A percentile compares a stretch with the other conserved stretches of the same genome.
These are phyloP conservation scores for Talaromyces proteolyticus DNA, from an alignment of 495 filamentous ascomycete genomes.

Conservation along the genomic window DNA sequence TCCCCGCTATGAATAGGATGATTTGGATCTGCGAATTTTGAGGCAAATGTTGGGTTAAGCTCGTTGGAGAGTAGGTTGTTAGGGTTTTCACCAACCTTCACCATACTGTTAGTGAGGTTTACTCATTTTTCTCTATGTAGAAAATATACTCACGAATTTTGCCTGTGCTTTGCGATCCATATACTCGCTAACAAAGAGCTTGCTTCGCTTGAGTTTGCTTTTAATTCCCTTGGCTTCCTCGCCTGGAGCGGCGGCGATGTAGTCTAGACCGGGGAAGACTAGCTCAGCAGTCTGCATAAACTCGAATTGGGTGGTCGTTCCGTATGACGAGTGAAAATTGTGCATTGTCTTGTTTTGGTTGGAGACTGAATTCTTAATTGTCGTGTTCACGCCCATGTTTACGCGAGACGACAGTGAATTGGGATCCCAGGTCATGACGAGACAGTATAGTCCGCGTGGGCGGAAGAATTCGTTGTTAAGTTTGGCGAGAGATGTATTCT, in stretches of 20 bases:
- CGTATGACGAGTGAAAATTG: slow-evolving; percentile 30
- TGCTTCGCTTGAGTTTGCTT: slow-evolving; percentile 1
- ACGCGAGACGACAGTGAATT: neutral
- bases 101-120: neutral
- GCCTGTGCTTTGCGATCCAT: slow-evolving; percentile 46
- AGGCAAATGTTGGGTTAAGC: slow-evolving; percentile 27
- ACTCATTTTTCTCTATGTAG: neutral
- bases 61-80: slow-evolving; percentile 3
- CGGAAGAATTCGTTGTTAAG: slow-evolving; percentile 54
- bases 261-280: slow-evolving; percentile 43
- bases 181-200: slow-evolving; percentile 27
- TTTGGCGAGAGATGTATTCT: slow-evolving; percentile 48
- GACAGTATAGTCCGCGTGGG: slow-evolving; percentile 52
- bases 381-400: slow-evolving; percentile 11
- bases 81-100: slow-evolving; percentile 22
- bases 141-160: slow-evolving; percentile 48
- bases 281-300: slow-evolving; percentile 49
- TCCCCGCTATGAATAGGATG: slow-evolving; percentile 40
- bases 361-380: neutral
- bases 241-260: neutral
- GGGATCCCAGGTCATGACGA: slow-evolving; percentile 53
- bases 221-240: neutral
- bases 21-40: slow-evolving; percentile 48
- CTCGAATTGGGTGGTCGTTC: slow-evolving; percentile 38
- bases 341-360: slow-evolving; percentile 2